A percentile compares a stretch with the other conserved stretches of the same genome.
These are phyloP conservation scores for Coniella lustricola DNA, from an alignment of 2,329 filamentous ascomycete species.

Conservation along the genomic window DNA sequence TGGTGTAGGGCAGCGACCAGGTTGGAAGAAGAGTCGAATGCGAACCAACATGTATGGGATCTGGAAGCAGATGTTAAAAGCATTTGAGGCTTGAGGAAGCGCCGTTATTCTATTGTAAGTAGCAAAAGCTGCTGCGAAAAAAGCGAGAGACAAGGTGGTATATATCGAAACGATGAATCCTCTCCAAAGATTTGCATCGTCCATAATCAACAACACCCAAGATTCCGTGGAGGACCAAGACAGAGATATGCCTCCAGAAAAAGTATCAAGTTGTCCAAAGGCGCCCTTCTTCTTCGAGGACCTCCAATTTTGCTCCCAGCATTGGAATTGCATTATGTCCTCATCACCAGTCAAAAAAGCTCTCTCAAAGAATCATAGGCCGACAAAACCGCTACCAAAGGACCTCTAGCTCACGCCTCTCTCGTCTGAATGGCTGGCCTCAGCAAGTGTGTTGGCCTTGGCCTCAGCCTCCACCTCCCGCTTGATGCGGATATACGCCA, in stretches of 20 bases:
- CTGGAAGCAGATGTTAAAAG: too few relatives aligned
- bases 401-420: constrained; percentile 40
- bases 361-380: too few relatives aligned
- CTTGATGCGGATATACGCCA: constrained; percentile 75
- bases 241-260: background rate
- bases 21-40: too few relatives aligned
- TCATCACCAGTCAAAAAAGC: too few relatives aligned
- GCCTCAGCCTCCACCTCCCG: constrained; percentile 52
- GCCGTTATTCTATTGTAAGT: background rate
- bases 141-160: constrained; percentile 11
- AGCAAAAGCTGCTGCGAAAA: background rate
- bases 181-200: too few relatives aligned
- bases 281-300: background rate
- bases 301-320: too few relatives aligned
- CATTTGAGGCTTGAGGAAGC: too few relatives aligned
- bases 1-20: too few relatives aligned
- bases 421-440: constrained; percentile 24
- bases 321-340: too few relatives aligned
- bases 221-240: background rate
- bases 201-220: background rate
- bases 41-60: too few relatives aligned
- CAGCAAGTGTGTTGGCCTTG: constrained; percentile 12
- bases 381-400: too few relatives aligned
- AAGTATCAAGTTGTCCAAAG: background rate
- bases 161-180: constrained; percentile 1